A percentile compares a stretch with the other conserved stretches of the same genome.
Evolutionary conservation across 768 basidiomycete genomes (phyloP).

Genomic region (Amanita subjunquillea): DNA sequence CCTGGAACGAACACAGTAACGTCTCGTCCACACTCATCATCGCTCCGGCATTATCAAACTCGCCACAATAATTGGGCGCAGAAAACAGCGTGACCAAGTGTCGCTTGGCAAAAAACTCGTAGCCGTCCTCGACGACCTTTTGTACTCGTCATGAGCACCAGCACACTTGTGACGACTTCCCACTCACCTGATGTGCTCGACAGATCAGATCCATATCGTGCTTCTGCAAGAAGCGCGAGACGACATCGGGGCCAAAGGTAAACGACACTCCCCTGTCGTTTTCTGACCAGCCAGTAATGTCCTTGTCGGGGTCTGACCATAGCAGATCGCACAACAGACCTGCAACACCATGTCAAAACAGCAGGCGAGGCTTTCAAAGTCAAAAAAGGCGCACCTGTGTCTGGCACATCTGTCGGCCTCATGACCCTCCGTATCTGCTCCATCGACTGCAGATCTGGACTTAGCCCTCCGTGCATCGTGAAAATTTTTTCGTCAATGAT

Average conservation of each 20-base stretch:
- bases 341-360: constrained; percentile 18
- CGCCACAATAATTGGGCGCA: constrained; percentile 90
- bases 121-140: constrained; percentile 96
- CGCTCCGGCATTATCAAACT: constrained; percentile 98
- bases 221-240: constrained; percentile 96
- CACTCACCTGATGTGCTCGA: constrained; percentile 88
- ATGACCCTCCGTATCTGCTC: constrained; percentile 99
- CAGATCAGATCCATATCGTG: constrained; percentile 99
- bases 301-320: constrained; percentile 99
- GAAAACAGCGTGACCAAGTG: constrained; percentile 96
- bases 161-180: background rate
- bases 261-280: constrained; percentile 99
- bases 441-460: constrained; percentile 97
- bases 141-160: background rate
- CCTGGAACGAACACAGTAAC: constrained; percentile 95
- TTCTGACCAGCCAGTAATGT: constrained; percentile 99
- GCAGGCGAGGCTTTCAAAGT: background rate
- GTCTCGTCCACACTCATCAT: constrained; percentile 99
- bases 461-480: constrained; percentile 97
- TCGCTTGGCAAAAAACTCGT: constrained; percentile 97
- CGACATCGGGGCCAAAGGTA: constrained; percentile 97
- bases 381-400: constrained; percentile 60
- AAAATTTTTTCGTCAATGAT: constrained; percentile 99
- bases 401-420: constrained; percentile 98
- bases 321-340: constrained; percentile 92